A percentile compares a stretch with the other conserved stretches of the same genome.
phyloP scores from a whole-genome alignment of 176 grass and related monocot species.

The Musa itinerans region DNA sequence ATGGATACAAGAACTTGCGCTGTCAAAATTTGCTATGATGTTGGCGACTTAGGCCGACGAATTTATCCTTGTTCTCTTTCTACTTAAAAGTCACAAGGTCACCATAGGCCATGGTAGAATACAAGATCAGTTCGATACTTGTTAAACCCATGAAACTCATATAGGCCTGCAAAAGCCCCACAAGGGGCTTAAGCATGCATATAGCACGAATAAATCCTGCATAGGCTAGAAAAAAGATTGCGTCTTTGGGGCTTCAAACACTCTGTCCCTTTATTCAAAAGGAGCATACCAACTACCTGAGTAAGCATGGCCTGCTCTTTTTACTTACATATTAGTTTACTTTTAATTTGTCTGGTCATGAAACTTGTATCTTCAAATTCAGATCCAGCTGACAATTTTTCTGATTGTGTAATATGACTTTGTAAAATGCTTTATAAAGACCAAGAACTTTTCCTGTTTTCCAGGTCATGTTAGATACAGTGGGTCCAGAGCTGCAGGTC shows the following conservation, averaged over 20 bases:
- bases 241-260: too few species aligned
- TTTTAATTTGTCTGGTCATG: neutral
- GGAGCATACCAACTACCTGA: neutral
- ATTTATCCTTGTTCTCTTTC: neutral
- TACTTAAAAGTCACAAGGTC: neutral
- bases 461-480: constrained; percentile 94
- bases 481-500: constrained; percentile 89
- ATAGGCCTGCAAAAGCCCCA: neutral
- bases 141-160: neutral
- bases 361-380: neutral
- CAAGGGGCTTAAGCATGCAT: neutral
- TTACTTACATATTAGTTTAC: neutral
- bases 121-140: neutral
- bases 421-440: neutral
- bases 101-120: neutral
- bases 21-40: neutral
- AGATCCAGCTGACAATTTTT: neutral
- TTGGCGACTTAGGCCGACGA: neutral
- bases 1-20: too few species aligned
- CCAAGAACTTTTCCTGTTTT: neutral
- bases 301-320: neutral
- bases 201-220: neutral
- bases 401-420: neutral
- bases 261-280: neutral
- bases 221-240: neutral